Percentiles rank a stretch among this genome's conserved stretches.
phyloP scores from a whole-genome alignment of 306 rosid species.

The Cyamopsis tetragonoloba region DNA sequence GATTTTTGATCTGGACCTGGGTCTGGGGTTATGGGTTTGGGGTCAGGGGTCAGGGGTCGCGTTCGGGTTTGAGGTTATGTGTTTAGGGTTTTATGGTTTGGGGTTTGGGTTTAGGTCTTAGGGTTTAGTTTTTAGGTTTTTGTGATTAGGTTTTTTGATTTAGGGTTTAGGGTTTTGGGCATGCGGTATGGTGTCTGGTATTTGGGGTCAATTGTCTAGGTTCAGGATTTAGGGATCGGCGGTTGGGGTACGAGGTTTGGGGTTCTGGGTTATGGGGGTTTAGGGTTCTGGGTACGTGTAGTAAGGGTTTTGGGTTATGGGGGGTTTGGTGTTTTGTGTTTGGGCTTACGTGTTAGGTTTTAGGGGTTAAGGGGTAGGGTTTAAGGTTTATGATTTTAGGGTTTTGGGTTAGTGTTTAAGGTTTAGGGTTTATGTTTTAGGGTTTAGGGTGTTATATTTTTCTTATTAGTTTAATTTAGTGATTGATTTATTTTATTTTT shows the following conservation, averaged over 20 bases:
- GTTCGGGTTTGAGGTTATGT: not conserved
- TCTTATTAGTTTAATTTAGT: too few relatives aligned
- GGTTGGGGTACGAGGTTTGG: constrained; percentile 17
- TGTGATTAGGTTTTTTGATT: too few relatives aligned
- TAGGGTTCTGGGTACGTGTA: not conserved
- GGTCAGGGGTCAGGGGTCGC: not conserved
- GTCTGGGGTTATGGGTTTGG: constrained; percentile 13
- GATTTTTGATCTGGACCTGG: too few relatives aligned
- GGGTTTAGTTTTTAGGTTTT: constrained; percentile 12
- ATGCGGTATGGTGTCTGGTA: constrained; percentile 14
- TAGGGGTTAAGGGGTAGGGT: not conserved
- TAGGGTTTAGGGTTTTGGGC: constrained; percentile 25
- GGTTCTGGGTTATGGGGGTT: constrained; percentile 21
- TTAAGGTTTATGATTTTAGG: not conserved
- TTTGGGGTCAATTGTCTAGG: not conserved
- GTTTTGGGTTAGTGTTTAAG: too few relatives aligned
- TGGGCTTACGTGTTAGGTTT: constrained; percentile 1
- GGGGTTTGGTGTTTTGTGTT: constrained; percentile 8
- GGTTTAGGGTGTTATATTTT: too few relatives aligned
- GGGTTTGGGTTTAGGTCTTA: constrained; percentile 18
- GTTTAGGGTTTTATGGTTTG: constrained; percentile 14
- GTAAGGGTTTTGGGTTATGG: not conserved
- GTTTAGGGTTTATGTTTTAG: too few relatives aligned
- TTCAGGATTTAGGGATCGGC: constrained; percentile 15
- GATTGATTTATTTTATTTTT: too few relatives aligned